Base-by-base conservation (phyloP, 352 stramenopile species). In the Globisporangium perplexum region DNA sequence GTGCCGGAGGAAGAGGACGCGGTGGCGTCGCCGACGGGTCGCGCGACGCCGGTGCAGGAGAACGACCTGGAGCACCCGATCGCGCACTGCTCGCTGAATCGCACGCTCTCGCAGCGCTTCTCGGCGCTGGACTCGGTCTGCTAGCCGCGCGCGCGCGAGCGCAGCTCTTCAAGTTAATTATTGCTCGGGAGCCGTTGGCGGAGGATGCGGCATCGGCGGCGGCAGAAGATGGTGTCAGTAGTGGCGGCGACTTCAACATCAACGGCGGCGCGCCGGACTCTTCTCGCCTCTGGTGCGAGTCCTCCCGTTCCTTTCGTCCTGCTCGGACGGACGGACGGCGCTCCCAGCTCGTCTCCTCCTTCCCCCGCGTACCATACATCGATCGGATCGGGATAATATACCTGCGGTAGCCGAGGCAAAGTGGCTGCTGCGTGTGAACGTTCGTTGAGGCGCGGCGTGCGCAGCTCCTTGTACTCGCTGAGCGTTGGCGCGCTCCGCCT, bases 121-220 rank as follows among this genome's bases (percentile, higher is more conserved):
- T 76, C 74, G 11, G 72, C 78, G 14, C 77, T 83, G 55, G 82
- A 92, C 59, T 89, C 82, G 55, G 77, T 92, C 36, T 92, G 78
- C 54, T 88, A 87, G 33, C 33, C 33, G 33, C 33, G 33, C 33
- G 11, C 33, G 33, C 6, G 33, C 12, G 14, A 3, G 11, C 31
- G 11, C 12, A 38, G 33, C 33, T 38, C 33, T 38, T 38, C 33
- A 7, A 38, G 33, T 38, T 38, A 38, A 38, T 38, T 38, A 38
- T 38, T 38, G 33, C 33, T 12, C 14, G 4, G 33, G 11, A 5
- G 11, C 10, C 12, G 33, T 38, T 4, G 33, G 33, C 4, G 33
- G 33, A 18, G 33, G 3, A 1, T 3, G 30, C 30, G 12, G 30
- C 14, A 12, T 10, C 33, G 18, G 33, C 12, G 12, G 33, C 33